phyloP scores from a whole-genome alignment of 2,329 filamentous ascomycete species.

The Xylaria multiplex region DNA sequence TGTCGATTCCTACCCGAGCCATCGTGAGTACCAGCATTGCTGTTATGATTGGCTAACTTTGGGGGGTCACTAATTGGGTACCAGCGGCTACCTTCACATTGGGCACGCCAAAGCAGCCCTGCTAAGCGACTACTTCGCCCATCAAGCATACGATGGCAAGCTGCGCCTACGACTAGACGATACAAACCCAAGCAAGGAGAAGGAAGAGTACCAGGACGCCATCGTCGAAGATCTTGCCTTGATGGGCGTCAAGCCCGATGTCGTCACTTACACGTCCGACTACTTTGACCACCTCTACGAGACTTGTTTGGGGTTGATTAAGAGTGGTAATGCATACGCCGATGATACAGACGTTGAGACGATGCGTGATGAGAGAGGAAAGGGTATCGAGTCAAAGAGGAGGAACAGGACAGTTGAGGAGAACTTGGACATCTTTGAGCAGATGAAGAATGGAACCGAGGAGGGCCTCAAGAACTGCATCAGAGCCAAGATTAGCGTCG shows the following conservation, averaged over 20 bases:
- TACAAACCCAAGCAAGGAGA: constrained; percentile 97
- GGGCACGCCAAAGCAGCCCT: constrained; percentile 94
- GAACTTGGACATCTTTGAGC: constrained; percentile 84
- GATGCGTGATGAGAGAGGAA: constrained; percentile 85
- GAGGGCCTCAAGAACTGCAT: constrained; percentile 90
- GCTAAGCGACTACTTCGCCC: constrained; percentile 96
- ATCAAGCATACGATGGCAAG: constrained; percentile 91
- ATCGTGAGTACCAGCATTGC: constrained; percentile 64
- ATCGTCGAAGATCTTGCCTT: constrained; percentile 91
- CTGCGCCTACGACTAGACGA: constrained; percentile 94
- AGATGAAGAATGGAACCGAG: constrained; percentile 88
- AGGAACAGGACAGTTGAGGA: constrained; percentile 84
- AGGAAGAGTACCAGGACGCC: constrained; percentile 92
- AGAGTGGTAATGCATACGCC: constrained; percentile 87
- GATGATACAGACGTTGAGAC: constrained; percentile 92
- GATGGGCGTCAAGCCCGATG: constrained; percentile 91
- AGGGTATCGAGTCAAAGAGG: constrained; percentile 82
- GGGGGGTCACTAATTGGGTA: constrained; percentile 26
- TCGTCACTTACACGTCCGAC: constrained; percentile 89
- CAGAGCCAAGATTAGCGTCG: constrained; percentile 89
- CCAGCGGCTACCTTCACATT: constrained; percentile 86
- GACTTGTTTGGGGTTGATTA: constrained; percentile 84
- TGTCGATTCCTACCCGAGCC: constrained; percentile 95
- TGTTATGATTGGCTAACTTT: neutral
- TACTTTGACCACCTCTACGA: constrained; percentile 95